These are phyloP conservation scores for Xenoacremonium recifei DNA, from an alignment of 2,329 filamentous ascomycete species.

Conservation along the genomic window DNA sequence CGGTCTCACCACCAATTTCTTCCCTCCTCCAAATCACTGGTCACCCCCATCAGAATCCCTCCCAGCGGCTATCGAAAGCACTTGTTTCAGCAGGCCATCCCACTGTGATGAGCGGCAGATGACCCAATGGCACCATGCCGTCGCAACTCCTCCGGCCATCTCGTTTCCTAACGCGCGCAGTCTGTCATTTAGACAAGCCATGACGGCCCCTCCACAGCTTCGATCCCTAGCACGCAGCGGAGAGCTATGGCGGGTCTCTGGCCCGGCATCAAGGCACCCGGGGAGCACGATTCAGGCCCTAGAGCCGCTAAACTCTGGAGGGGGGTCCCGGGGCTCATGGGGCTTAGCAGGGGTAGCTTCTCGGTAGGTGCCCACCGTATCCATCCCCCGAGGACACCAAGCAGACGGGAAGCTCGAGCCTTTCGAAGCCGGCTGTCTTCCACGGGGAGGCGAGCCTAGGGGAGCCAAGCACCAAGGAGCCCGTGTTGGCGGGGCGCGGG, in stretches of 20 bases:
- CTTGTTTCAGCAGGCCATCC: neutral
- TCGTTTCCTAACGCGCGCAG: slow-evolving; percentile 1
- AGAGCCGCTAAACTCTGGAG: slow-evolving; percentile 12
- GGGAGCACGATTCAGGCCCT: slow-evolving; percentile 7
- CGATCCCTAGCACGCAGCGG: slow-evolving; percentile 17
- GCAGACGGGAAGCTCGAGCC: slow-evolving; percentile 1
- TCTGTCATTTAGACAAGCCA: neutral
- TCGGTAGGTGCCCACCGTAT: slow-evolving; percentile 14
- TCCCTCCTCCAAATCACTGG: neutral
- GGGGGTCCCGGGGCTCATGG: slow-evolving; percentile 14
- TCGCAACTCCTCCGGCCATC: slow-evolving; percentile 5
- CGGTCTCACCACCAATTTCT: too few species aligned
- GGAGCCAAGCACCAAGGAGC: neutral
- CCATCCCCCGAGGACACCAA: neutral
- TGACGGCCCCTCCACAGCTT: slow-evolving; percentile 5
- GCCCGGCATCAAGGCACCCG: slow-evolving; percentile 12
- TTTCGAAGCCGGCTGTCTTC: slow-evolving; percentile 8
- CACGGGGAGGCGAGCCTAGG: too few species aligned
- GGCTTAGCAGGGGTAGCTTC: slow-evolving; percentile 21
- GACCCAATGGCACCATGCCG: slow-evolving; percentile 9
- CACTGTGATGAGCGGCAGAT: slow-evolving; percentile 2
- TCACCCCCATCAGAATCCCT: too few species aligned
- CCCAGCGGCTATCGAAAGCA: neutral
- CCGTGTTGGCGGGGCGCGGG: slow-evolving; percentile 5
- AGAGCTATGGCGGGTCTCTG: slow-evolving; percentile 25